Conservation (phyloP, 257 asterid species). For the Echium plantagineum region DNA sequence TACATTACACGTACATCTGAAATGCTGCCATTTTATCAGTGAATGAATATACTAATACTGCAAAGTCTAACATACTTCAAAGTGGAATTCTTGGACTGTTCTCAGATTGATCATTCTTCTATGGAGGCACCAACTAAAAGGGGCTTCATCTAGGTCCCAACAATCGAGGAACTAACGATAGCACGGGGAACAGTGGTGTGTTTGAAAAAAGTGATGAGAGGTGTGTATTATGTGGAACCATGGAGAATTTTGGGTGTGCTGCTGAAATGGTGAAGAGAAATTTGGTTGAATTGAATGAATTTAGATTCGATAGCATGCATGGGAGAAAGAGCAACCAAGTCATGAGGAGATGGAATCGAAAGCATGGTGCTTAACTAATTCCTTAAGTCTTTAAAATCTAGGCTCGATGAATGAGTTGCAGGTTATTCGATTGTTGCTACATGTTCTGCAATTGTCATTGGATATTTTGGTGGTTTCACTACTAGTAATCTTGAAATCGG, state of each 20-base stretch:
- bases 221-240: constrained; percentile 65
- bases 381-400: no score
- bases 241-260: constrained; percentile 64
- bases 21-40: not conserved
- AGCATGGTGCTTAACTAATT: no score
- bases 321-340: constrained; percentile 56
- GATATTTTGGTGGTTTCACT: no score
- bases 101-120: constrained; percentile 55
- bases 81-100: constrained; percentile 38
- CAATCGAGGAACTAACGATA: constrained; percentile 13
- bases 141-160: constrained; percentile 48
- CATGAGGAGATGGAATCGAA: constrained; percentile 65
- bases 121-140: constrained; percentile 79
- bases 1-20: not conserved
- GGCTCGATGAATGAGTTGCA: no score
- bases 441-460: no score
- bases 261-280: constrained; percentile 79
- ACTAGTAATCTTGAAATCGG: no score
- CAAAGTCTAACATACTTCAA: no score
- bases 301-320: constrained; percentile 72
- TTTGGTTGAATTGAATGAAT: constrained; percentile 34
- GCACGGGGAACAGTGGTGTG: constrained; percentile 43
- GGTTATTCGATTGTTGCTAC: no score
- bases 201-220: constrained; percentile 73
- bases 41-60: no score